phyloP scores from a whole-genome alignment of 2,329 filamentous ascomycete genomes.

The Apiospora pterosperma region DNA sequence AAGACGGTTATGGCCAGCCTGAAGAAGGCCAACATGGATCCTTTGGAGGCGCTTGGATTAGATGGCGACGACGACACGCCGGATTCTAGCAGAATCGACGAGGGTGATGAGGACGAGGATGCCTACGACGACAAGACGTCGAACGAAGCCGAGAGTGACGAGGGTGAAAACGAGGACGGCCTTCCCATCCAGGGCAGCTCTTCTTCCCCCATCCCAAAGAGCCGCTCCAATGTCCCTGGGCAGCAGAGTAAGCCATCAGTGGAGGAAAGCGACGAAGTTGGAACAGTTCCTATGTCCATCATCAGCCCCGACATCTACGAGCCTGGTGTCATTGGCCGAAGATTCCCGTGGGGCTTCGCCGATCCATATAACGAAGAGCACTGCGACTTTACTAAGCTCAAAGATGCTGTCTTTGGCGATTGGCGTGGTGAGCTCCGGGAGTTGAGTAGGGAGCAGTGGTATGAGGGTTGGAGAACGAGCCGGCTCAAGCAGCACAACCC shows the following conservation, averaged over 20 bases:
- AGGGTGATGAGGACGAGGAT: slow-evolving; percentile 50
- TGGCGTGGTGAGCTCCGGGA: slow-evolving; percentile 91
- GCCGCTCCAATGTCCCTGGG: slow-evolving; percentile 43
- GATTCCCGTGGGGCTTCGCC: slow-evolving; percentile 95
- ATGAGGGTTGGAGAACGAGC: slow-evolving; percentile 88
- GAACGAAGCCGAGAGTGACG: slow-evolving; percentile 23
- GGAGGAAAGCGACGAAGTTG: slow-evolving; percentile 46
- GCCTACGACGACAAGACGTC: slow-evolving; percentile 25
- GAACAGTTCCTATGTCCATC: slow-evolving; percentile 82
- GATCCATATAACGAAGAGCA: slow-evolving; percentile 88
- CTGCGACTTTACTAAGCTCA: slow-evolving; percentile 89
- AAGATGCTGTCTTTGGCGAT: slow-evolving; percentile 88
- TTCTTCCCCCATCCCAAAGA: slow-evolving; percentile 38
- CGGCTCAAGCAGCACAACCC: slow-evolving; percentile 54
- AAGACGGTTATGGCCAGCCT: slow-evolving; percentile 86
- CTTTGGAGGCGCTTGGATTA: slow-evolving; percentile 79
- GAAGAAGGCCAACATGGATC: slow-evolving; percentile 82
- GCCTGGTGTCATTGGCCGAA: slow-evolving; percentile 72
- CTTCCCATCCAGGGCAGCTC: slow-evolving; percentile 35
- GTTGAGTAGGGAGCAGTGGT: slow-evolving; percentile 88
- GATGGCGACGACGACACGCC: slow-evolving; percentile 62
- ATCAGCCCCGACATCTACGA: slow-evolving; percentile 93
- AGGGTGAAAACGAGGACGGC: slow-evolving; percentile 18
- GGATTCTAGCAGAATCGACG: slow-evolving; percentile 50
- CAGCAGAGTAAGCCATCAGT: slow-evolving; percentile 42